These are phyloP conservation scores for Diutina neorugosa DNA, from an alignment of 1,139 yeast species.

Conservation along the genomic window DNA sequence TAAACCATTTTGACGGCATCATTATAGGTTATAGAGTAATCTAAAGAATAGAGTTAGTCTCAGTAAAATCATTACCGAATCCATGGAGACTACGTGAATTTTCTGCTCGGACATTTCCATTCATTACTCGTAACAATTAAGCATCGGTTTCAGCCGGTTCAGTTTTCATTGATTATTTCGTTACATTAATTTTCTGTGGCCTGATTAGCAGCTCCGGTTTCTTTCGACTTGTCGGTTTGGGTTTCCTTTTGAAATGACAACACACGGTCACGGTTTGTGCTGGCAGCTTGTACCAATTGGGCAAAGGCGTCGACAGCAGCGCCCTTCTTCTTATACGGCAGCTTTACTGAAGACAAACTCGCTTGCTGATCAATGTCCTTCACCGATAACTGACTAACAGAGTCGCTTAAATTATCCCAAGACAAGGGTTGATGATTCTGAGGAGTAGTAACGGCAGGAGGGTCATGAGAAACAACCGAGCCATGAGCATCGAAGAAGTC, in stretches of 20 bases:
- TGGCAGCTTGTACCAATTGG: conserved; percentile 64
- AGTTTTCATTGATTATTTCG: not conserved
- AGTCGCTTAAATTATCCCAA: conserved; percentile 5
- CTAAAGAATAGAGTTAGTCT: no score
- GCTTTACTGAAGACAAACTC: conserved; percentile 10
- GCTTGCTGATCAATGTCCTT: conserved; percentile 10
- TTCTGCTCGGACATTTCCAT: no score
- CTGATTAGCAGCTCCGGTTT: not conserved
- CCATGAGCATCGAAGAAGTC: conserved; percentile 27
- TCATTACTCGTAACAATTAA: no score
- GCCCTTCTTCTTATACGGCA: conserved; percentile 7
- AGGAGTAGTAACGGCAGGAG: not conserved
- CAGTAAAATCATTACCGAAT: no score
- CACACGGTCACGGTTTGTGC: conserved; percentile 53
- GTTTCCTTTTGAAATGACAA: conserved; percentile 20
- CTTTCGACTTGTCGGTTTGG: not conserved
- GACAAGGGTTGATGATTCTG: conserved; percentile 4
- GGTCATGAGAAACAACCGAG: conserved; percentile 5
- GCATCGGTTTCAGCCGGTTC: no score
- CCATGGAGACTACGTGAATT: no score
- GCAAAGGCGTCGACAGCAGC: conserved; percentile 41
- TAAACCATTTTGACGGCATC: not conserved
- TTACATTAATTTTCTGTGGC: not conserved
- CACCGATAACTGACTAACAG: not conserved
- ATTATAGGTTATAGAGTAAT: no score